A percentile compares a stretch with the other conserved stretches of the same genome.
phyloP scores from a whole-genome alignment of 2,329 filamentous ascomycete genomes.

The Coleophoma cylindrospora region DNA sequence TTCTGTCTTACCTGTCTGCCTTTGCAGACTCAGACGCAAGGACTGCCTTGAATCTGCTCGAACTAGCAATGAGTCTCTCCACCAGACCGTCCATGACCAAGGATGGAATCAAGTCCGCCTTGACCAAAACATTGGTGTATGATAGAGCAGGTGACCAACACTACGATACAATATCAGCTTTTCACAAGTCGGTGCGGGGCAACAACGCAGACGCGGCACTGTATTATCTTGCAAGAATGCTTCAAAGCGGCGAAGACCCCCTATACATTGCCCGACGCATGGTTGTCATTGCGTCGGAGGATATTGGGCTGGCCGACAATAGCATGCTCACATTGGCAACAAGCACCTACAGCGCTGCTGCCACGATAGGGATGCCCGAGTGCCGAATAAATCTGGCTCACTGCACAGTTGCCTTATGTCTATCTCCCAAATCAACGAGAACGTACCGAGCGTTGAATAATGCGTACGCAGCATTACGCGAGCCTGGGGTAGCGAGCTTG shows the following conservation, averaged over 20 bases:
- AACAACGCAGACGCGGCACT: conserved; percentile 81
- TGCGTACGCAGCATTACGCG: conserved; percentile 70
- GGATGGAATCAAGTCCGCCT: conserved; percentile 70
- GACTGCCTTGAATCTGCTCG: conserved; percentile 86
- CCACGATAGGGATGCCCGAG: conserved; percentile 94
- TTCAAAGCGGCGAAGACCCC: conserved; percentile 90
- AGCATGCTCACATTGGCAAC: conserved; percentile 78
- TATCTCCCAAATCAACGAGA: conserved; percentile 81
- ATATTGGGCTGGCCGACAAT: conserved; percentile 87
- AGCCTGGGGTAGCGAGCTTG: conserved; percentile 76
- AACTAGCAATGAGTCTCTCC: conserved; percentile 78
- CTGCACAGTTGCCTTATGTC: conserved; percentile 72
- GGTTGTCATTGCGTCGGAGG: conserved; percentile 91
- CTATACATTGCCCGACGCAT: conserved; percentile 88
- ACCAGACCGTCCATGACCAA: conserved; percentile 61
- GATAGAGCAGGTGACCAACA: conserved; percentile 94
- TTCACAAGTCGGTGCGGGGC: conserved; percentile 92
- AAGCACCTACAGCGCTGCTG: conserved; percentile 77
- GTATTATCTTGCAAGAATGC: conserved; percentile 94
- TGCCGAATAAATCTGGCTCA: conserved; percentile 90
- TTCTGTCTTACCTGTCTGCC: conserved; percentile 75
- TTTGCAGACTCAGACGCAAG: conserved; percentile 92
- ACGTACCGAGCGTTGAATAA: conserved; percentile 80
- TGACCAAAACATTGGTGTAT: conserved; percentile 92
- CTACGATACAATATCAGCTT: conserved; percentile 95